Base-by-base conservation (phyloP, 306 rosid genomes). In the Malus fusca region DNA sequence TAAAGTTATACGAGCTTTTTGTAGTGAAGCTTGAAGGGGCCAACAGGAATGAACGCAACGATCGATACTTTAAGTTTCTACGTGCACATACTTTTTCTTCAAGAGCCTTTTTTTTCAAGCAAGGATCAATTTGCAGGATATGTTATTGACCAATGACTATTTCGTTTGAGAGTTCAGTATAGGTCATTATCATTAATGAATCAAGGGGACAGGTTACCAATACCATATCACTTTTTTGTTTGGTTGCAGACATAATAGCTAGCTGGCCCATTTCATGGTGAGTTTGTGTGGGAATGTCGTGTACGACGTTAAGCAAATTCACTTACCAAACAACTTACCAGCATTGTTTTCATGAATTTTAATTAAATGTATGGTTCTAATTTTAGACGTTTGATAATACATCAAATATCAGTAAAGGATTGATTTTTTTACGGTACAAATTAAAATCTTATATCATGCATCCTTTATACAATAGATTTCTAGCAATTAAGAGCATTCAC, bases 81-180 rank as follows among this genome's bases (percentile, higher is more conserved):
- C 8, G 35, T 37, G 30, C 5, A 23, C 40, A 30, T 40, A 28
- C 37, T 18, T 71, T 71, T 55, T 30, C 21, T 55, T 35, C 44
- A 71, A 13, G 13, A 48, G 52, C 63, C 63, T 48, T 6, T 33
- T 33, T 75, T 64, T 65, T 52, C 70, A 26, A 75, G 26, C 78
- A n/a, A 31, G 64, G 64, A 51, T 65, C 26, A 31, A 23, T 58
- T 80, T 73, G 58, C 83, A 74, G 79, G 79, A 80, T 74, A 59
- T 68, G 79, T 40, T 80, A 75, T 80, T 80, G 71, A 74, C 65
- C 22, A 11, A 13, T 31, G 22, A n/a, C 35, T 30, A 14, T 8
- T 53, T 2, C 11, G 8, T 68, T 12, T n/a, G 52, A 48, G 63
- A 63, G 28, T 71, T 63, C 42, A 71, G 58, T 51, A 71, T 10